Evolutionary conservation across 2,329 filamentous ascomycete species (phyloP).

Genomic region (Apiospora malaysiana): DNA sequence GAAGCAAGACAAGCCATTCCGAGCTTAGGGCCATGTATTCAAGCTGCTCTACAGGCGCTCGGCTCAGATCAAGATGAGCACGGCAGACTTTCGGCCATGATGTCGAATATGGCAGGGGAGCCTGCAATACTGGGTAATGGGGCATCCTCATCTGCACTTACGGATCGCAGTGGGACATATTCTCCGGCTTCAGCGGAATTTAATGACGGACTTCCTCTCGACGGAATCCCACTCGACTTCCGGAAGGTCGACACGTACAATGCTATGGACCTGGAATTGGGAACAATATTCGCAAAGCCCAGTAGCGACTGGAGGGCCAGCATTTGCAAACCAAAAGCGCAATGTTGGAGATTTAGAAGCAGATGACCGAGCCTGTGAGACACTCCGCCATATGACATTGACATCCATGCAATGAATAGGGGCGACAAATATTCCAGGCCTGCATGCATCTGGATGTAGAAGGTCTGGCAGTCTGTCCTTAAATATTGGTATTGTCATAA

Average conservation of each 20-base stretch:
- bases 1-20: slow-evolving; percentile 19
- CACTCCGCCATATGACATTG: neutral
- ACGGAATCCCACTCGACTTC: slow-evolving; percentile 25
- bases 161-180: neutral
- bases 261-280: neutral
- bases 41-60: slow-evolving; percentile 16
- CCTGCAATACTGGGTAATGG: neutral
- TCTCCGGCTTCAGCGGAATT: neutral
- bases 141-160: neutral
- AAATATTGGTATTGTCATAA: neutral
- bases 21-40: slow-evolving; percentile 21
- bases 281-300: slow-evolving; percentile 11
- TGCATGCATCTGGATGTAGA: neutral
- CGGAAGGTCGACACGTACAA: slow-evolving; percentile 21
- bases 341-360: neutral
- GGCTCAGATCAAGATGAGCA: slow-evolving; percentile 12
- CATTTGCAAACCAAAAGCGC: neutral
- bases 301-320: slow-evolving; percentile 34
- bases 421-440: neutral
- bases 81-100: slow-evolving; percentile 23
- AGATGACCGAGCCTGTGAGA: neutral
- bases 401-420: neutral
- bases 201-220: slow-evolving; percentile 17
- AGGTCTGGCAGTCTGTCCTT: too few relatives aligned
- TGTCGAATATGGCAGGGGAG: slow-evolving; percentile 24